Evolutionary conservation across 176 grass and related monocot species (phyloP).

Genomic region (Lolium rigidum): DNA sequence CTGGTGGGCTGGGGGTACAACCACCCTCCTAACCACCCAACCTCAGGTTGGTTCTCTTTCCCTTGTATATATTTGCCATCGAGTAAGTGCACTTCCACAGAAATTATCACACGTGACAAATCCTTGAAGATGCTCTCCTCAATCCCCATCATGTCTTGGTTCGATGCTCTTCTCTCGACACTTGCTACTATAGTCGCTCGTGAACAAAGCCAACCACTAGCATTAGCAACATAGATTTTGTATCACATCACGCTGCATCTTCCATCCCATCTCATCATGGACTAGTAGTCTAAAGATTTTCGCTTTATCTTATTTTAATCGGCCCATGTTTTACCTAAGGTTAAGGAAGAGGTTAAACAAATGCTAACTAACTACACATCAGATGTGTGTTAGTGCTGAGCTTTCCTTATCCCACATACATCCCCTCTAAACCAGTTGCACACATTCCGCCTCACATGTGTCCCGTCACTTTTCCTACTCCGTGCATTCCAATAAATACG

Average conservation of each 20-base stretch:
- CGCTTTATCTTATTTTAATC: neutral
- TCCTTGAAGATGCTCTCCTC: neutral
- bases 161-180: conserved; percentile 24
- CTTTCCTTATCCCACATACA: conserved; percentile 38
- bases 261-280: neutral
- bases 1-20: too few relatives aligned
- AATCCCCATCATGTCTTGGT: conserved; percentile 27
- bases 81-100: conserved; percentile 7
- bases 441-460: neutral
- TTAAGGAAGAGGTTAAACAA: neutral
- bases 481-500: too few relatives aligned
- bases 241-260: conserved; percentile 25
- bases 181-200: conserved; percentile 15
- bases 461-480: neutral
- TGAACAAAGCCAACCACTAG: conserved; percentile 13
- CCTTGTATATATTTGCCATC: neutral
- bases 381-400: conserved; percentile 23
- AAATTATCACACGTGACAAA: conserved; percentile 46
- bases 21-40: too few relatives aligned
- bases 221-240: conserved; percentile 13
- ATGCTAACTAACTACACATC: conserved; percentile 2
- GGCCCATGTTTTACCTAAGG: conserved; percentile 43
- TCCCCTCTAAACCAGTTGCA: conserved; percentile 3
- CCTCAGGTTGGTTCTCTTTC: too few relatives aligned
- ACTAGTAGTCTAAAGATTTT: neutral